A percentile compares a stretch with the other conserved stretches of the same genome.
Conservation (phyloP, 2,329 filamentous ascomycete species). For the Penicillium hordei region DNA sequence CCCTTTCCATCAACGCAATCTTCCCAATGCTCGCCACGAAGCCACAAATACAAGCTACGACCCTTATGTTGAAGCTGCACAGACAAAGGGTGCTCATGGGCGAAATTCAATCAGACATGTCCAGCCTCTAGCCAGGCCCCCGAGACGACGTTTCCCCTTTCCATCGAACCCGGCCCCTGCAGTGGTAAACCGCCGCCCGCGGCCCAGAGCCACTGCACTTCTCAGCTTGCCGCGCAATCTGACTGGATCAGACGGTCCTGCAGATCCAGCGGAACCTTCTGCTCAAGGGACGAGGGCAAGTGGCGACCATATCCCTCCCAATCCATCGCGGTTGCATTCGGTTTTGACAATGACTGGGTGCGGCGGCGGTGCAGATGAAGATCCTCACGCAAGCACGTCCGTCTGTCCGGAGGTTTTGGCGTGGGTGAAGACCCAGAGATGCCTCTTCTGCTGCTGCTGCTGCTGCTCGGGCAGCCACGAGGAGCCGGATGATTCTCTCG, state of each 20-base stretch:
- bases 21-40: constrained; percentile 25
- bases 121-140: not conserved
- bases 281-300: not conserved
- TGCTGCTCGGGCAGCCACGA: not conserved
- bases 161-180: not conserved
- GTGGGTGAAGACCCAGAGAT: constrained; percentile 10
- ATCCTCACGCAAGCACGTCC: not conserved
- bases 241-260: not conserved
- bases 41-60: not conserved
- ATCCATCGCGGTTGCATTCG: constrained; percentile 4
- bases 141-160: constrained; percentile 1
- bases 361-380: not conserved
- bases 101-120: not conserved
- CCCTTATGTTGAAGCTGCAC: not conserved
- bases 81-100: constrained; percentile 1
- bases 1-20: constrained; percentile 35
- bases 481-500: constrained; percentile 7
- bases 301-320: not conserved
- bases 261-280: not conserved
- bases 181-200: not conserved
- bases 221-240: not conserved
- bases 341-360: not conserved
- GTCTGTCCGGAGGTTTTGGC: not conserved
- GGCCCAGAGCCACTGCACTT: constrained; percentile 2
- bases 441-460: constrained; percentile 20